Evolutionary conservation across 306 rosid species (phyloP).

Genomic region (Argentina anserina): DNA sequence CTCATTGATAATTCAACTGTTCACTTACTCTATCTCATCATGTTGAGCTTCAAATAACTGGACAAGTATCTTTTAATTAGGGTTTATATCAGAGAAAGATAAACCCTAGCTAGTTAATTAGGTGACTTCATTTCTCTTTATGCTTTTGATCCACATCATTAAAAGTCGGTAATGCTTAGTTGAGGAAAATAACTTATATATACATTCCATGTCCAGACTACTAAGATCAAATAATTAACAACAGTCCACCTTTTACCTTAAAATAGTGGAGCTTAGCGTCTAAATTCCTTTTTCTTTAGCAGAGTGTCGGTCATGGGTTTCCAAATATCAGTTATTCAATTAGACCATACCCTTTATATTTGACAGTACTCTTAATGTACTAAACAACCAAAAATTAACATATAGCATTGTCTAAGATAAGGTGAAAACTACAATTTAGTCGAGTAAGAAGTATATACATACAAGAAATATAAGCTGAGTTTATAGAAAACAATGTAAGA

Average conservation of each 20-base stretch:
- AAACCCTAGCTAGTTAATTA: not conserved
- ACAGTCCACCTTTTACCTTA: not conserved
- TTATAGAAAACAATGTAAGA: not conserved
- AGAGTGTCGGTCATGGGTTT: conserved; percentile 8
- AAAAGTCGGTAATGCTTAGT: not conserved
- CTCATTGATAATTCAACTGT: not conserved
- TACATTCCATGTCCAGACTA: not conserved
- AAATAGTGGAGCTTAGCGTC: not conserved
- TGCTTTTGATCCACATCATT: not conserved
- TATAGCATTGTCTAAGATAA: not conserved
- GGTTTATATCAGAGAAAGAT: not conserved
- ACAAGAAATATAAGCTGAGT: too few relatives aligned
- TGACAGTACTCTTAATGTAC: not conserved
- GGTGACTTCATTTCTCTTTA: not conserved
- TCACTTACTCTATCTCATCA: not conserved
- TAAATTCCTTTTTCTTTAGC: not conserved
- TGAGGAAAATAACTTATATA: not conserved
- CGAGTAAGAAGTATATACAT: not conserved
- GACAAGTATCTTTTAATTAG: not conserved
- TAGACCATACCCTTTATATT: too few relatives aligned
- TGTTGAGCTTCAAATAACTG: not conserved
- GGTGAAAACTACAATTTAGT: not conserved
- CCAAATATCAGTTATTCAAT: too few relatives aligned
- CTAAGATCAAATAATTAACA: not conserved
- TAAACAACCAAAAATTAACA: not conserved